These are phyloP conservation scores for Verticillium tricorpus DNA, from an alignment of 2,329 filamentous ascomycete genomes.

Conservation along the genomic window DNA sequence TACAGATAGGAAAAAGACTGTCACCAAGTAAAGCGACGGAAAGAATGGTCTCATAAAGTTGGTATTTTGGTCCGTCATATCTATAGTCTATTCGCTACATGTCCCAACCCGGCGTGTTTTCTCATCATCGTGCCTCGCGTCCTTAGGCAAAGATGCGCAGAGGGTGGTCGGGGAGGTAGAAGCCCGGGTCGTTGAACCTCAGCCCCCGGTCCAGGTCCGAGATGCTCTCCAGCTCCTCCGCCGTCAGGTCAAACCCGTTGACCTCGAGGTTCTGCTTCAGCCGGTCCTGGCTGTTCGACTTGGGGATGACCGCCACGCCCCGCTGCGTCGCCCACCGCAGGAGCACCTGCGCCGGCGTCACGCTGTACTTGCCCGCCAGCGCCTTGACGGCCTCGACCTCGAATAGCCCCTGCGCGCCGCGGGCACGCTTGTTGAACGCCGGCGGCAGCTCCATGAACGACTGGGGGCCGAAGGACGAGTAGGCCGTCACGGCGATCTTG, in stretches of 20 bases:
- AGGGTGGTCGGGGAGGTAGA: constrained; percentile 33
- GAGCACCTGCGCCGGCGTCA: constrained; percentile 61
- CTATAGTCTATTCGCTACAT: neutral
- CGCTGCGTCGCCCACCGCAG: constrained; percentile 65
- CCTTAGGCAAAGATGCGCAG: constrained; percentile 47
- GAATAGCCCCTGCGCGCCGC: constrained; percentile 19
- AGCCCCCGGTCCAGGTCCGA: constrained; percentile 45
- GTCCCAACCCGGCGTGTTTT: neutral
- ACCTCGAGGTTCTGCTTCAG: constrained; percentile 53
- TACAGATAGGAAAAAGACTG: no score
- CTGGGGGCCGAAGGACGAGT: constrained; percentile 62
- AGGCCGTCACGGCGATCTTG: constrained; percentile 57
- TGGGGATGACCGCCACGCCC: constrained; percentile 59
- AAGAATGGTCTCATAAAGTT: no score
- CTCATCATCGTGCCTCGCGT: neutral
- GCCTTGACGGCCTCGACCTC: constrained; percentile 31
- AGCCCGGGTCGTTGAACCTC: constrained; percentile 55
- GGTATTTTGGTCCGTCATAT: neutral
- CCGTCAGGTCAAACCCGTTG: constrained; percentile 46
- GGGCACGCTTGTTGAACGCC: constrained; percentile 47
- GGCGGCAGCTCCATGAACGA: constrained; percentile 36
- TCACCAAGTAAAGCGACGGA: no score
- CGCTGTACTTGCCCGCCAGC: constrained; percentile 48
- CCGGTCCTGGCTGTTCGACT: constrained; percentile 45
- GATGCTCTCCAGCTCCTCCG: constrained; percentile 53